Percentiles rank a stretch among this genome's conserved stretches.
Evolutionary conservation across 2,329 filamentous ascomycete genomes (phyloP).

Genomic region (Aspergillus eucalypticola): DNA sequence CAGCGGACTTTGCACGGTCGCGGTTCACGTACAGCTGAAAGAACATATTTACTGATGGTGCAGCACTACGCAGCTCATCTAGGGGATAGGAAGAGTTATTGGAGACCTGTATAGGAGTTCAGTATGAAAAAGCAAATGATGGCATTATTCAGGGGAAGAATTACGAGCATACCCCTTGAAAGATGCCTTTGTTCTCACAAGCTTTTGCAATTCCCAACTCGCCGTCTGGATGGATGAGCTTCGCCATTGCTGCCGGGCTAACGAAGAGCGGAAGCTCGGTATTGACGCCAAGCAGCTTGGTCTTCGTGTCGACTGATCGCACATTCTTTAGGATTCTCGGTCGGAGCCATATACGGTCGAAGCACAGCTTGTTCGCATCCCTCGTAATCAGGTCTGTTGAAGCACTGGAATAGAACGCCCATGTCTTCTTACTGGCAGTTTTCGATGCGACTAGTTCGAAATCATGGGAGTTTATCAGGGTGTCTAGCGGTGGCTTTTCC

Average conservation of each 20-base stretch:
- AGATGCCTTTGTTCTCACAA: conserved; percentile 53
- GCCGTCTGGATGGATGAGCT: conserved; percentile 63
- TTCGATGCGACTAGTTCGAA: conserved; percentile 59
- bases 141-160: neutral
- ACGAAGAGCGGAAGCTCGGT: conserved; percentile 62
- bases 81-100: conserved; percentile 63
- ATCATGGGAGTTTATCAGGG: conserved; percentile 61
- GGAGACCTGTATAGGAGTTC: conserved; percentile 45
- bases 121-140: neutral
- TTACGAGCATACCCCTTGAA: conserved; percentile 51
- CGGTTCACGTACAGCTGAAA: conserved; percentile 59
- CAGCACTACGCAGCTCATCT: conserved; percentile 53
- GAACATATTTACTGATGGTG: conserved; percentile 48
- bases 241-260: conserved; percentile 65
- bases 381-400: conserved; percentile 63
- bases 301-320: conserved; percentile 51
- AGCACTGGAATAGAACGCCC: conserved; percentile 68
- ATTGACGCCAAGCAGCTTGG: conserved; percentile 56
- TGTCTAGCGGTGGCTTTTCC: conserved; percentile 55
- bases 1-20: conserved; percentile 51
- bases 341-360: conserved; percentile 59
- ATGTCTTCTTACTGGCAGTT: conserved; percentile 62
- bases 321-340: conserved; percentile 61
- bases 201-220: conserved; percentile 61
- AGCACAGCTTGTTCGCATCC: conserved; percentile 55